A percentile compares a stretch with the other conserved stretches of the same genome.
Evolutionary conservation across 2,329 filamentous ascomycete genomes (phyloP).

Genomic region (Aspergillus persii): DNA sequence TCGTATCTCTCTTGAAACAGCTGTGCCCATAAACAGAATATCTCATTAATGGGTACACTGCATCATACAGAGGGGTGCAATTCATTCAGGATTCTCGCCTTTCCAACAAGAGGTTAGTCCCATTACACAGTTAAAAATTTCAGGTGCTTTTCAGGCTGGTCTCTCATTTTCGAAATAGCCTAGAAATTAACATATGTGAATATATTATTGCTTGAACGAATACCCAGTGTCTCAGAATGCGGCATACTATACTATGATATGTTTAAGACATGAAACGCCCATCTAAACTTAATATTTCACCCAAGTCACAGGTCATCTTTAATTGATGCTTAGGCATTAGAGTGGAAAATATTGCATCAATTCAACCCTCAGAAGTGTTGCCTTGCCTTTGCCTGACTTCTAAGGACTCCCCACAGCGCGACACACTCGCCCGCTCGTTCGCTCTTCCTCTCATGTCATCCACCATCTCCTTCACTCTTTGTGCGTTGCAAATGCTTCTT

Average conservation of each 20-base stretch:
- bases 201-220: background rate
- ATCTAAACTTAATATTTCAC: background rate
- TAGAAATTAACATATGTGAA: background rate
- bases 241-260: background rate
- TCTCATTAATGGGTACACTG: background rate
- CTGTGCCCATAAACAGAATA: too few species aligned
- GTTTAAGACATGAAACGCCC: background rate
- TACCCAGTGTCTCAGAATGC: background rate
- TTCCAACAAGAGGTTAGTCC: background rate
- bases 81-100: background rate
- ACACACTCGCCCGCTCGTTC: background rate
- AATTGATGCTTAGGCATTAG: background rate
- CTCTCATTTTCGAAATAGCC: background rate
- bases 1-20: background rate
- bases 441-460: background rate
- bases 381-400: background rate
- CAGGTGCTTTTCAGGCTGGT: background rate
- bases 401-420: background rate
- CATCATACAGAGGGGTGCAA: background rate
- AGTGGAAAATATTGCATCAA: background rate
- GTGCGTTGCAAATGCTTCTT: slow-evolving; percentile 19
- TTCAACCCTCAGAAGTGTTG: background rate
- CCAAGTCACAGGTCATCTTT: background rate
- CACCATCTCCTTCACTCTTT: slow-evolving; percentile 12
- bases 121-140: background rate